Percentiles rank a stretch among this genome's conserved stretches.
phyloP scores from a whole-genome alignment of 148 eudicot genomes.

The Bassia scoparia region DNA sequence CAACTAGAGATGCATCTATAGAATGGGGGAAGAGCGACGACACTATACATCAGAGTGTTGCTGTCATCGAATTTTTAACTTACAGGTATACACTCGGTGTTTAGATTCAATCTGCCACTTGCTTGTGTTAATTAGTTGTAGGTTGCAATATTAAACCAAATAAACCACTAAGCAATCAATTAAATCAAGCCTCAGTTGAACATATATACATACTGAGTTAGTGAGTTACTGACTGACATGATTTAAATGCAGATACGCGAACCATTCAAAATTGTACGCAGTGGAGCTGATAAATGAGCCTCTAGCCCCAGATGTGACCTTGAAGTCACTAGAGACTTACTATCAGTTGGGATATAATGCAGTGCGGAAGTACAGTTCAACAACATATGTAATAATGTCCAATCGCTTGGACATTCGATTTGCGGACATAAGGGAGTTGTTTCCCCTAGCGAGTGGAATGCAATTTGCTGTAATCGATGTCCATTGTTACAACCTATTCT shows the following conservation, averaged over 20 bases:
- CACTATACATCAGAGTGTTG: constrained; percentile 47
- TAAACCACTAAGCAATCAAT: too few species aligned
- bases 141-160: not conserved
- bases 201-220: too few species aligned
- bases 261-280: constrained; percentile 24
- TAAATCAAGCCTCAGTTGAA: too few species aligned
- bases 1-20: constrained; percentile 45
- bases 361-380: constrained; percentile 33
- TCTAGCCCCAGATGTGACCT: constrained; percentile 27
- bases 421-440: constrained; percentile 27
- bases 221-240: not conserved
- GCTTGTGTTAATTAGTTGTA: not conserved
- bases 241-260: constrained; percentile 18
- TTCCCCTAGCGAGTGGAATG: constrained; percentile 27
- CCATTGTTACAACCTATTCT: constrained; percentile 38
- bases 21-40: constrained; percentile 60
- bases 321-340: constrained; percentile 27
- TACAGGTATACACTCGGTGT: constrained; percentile 29
- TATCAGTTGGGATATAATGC: constrained; percentile 35
- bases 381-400: constrained; percentile 37
- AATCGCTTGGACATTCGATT: constrained; percentile 37
- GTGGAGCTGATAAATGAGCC: constrained; percentile 50
- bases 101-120: not conserved
- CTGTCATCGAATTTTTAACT: constrained; percentile 56
- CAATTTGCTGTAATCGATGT: constrained; percentile 37